Evolutionary conservation across 225 moss, liverwort and hornwort species (phyloP), one percentile per base, ranked within the genome.

Genomic region (Sphagnum contortum): DNA sequence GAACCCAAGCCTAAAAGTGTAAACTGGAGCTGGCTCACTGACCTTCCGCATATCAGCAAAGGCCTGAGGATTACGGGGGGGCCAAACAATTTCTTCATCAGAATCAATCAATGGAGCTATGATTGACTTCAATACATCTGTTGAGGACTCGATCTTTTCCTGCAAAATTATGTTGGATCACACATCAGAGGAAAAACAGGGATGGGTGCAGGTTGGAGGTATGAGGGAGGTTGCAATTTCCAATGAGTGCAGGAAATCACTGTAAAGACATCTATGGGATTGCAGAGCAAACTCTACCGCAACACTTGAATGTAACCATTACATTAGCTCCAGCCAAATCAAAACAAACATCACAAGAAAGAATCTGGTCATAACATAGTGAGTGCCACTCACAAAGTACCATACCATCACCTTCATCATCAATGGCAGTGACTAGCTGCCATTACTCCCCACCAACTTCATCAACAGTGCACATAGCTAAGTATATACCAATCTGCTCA

Each of bases 141-240:
- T 93, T 12, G 91, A 89, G 13, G 90, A 81, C 74, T 98, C 93
- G 59, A 98, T 91, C 77, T 91, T 87, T 69, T 91, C 93, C 98
- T 96, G 74, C 3, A 73, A 61, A 4, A 59, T 5, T 9, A 52
- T 52, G 29, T 29, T 29, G 29, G 29, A 29, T 64, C 44, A 64
- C 8, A 9, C 10, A n/a, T 8, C 11, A 52, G 7, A 3, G 8
- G 13, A 65, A 10, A 5, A 3, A 62, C 3, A 12, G n/a, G 10
- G 45, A 3, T 45, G 3, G 14, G 57, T 57, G 3, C 57, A 57
- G n/a, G 4, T 11, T 11, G 14, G 57, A 12, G 3, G 57, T 3
- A 57, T 11, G 57, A 48, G 9, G 29, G 29, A 29, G 29, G 29
- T 29, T 29, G 29, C 29, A 29, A 29, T 29, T 29, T 29, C 1